Evolutionary conservation across 306 rosid genomes (phyloP).

Genomic region (Crataegus laevigata): DNA sequence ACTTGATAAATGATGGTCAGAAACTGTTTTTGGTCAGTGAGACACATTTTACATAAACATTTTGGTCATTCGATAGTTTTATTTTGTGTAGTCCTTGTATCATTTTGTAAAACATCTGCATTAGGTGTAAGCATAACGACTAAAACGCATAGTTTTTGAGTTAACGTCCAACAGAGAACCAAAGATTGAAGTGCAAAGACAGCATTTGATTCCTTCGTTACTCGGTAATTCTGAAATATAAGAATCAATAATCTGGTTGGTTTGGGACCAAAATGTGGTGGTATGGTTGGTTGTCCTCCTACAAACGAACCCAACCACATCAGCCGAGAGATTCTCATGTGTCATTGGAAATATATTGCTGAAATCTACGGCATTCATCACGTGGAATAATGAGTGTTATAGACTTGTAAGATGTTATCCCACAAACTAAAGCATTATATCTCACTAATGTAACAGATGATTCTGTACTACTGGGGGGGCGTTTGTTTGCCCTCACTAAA

Average conservation of each 20-base stretch:
- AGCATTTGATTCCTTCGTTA: no score
- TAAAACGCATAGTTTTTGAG: no score
- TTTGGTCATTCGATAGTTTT: background rate
- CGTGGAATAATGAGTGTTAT: background rate
- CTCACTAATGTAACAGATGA: no score
- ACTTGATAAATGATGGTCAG: slow-evolving; percentile 65
- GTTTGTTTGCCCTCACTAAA: no score
- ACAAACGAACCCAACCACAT: background rate
- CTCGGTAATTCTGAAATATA: no score
- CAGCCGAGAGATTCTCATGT: background rate
- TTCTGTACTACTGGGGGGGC: no score
- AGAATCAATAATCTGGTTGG: no score
- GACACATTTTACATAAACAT: slow-evolving; percentile 26
- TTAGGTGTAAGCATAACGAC: no score
- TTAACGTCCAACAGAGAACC: no score
- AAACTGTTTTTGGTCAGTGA: slow-evolving; percentile 56
- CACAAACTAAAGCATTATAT: no score
- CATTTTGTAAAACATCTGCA: background rate
- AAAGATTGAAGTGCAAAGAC: no score
- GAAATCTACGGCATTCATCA: rapidly evolving
- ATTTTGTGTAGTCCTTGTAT: background rate
- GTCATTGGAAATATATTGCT: background rate
- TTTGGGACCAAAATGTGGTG: background rate
- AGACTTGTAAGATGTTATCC: background rate
- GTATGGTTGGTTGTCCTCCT: background rate